Evolutionary conservation across 495 filamentous ascomycete genomes (phyloP), one percentile per base, ranked within the genome.

Genomic region (Rusavskia elegans): DNA sequence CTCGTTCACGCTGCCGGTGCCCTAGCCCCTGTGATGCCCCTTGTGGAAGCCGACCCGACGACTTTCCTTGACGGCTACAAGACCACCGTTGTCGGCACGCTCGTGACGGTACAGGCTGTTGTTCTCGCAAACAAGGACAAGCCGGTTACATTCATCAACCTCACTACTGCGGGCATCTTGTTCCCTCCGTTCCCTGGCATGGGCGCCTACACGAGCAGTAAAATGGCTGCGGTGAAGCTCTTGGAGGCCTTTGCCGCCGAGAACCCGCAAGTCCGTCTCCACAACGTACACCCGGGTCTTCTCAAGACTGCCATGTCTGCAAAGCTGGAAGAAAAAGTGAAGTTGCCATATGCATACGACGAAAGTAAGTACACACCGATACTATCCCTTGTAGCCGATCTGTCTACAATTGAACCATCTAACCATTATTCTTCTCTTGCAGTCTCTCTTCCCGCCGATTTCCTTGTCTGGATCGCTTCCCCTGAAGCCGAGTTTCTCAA

Each of bases 401-500:
- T 48, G 45, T 21, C 25, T 48, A 29, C 45, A 48, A 48, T 20
- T 6, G 45, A 48, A 48, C 3, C 20, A 27, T 48, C n/a, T 29
- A 6, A 48, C 45, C 16, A 20, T 48, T 14, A 17, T 50, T 17
- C 14, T 25, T 21, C 2, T 14, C 19, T 46, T 40, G 21, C 25
- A 57, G 51, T 46, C 30, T 40, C 52, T 48, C 54, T 66, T 10
- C 54, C 63, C 11, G 63, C 60, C 17, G 50, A 63, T 40, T 66
- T 64, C 51, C 44, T 61, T 23, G 67, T 80, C 19, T 80, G 78
- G 76, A 60, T 66, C 2, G 64, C 68, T 3, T 66, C 62, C 6
- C 56, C 64, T 1, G 72, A 79, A 42, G 73, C 75, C n/a, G 57
- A 51, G n/a, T 77, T 75, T 55, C 54, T 79, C 7, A 71, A 72